Evolutionary conservation across 2,329 filamentous ascomycete species (phyloP).

Genomic region (Pyrenochaeta sp.): DNA sequence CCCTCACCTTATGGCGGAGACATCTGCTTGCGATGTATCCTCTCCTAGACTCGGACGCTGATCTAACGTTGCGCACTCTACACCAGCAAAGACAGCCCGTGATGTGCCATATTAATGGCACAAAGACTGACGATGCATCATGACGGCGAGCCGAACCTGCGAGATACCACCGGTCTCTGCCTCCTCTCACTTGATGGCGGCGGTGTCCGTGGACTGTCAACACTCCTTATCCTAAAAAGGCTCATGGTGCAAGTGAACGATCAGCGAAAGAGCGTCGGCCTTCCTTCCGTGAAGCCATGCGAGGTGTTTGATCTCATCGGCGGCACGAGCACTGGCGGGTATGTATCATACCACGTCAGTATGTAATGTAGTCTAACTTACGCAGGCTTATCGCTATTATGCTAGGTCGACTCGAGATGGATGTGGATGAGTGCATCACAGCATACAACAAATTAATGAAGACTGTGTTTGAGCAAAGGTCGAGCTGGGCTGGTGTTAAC

Average conservation of each 20-base stretch:
- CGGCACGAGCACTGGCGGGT: constrained; percentile 33
- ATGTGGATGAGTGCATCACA: constrained; percentile 1
- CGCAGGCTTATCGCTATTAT: neutral
- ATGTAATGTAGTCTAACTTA: neutral
- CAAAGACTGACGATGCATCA: constrained; percentile 2
- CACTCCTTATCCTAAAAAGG: constrained; percentile 28
- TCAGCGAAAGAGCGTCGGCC: neutral
- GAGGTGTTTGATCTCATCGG: constrained; percentile 32
- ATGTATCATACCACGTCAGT: neutral
- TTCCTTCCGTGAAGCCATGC: constrained; percentile 17
- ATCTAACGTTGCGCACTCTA: neutral
- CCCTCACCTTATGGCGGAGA: neutral
- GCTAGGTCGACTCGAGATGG: neutral
- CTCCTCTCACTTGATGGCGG: constrained; percentile 33
- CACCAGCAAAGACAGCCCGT: neutral
- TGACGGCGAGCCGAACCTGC: constrained; percentile 13
- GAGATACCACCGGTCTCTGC: constrained; percentile 16
- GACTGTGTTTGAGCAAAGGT: neutral
- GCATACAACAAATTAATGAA: constrained; percentile 4
- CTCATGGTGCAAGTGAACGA: constrained; percentile 26
- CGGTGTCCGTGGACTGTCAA: constrained; percentile 36
- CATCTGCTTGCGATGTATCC: neutral
- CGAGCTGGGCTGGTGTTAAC: neutral
- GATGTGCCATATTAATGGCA: neutral
- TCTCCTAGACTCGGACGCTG: neutral